Conservation (phyloP, 164 flowering plant genomes). For the Platanus orientalis region DNA sequence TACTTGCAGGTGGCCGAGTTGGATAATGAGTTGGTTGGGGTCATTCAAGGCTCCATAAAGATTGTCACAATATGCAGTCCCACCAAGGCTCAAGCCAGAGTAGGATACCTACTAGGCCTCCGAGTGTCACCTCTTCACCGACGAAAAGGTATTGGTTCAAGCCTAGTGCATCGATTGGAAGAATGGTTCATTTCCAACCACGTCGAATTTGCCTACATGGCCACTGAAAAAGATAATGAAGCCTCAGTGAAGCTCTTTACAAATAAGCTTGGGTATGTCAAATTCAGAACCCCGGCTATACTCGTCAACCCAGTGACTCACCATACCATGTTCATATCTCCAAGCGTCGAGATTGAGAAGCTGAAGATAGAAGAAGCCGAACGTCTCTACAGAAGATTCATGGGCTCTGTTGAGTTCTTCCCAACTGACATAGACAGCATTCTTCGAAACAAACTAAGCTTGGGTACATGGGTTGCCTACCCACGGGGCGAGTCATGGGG, state of each 20-base stretch:
- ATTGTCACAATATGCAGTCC: constrained; percentile 22
- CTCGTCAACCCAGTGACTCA: constrained; percentile 51
- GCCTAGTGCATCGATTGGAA: constrained; percentile 41
- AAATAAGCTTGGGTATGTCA: constrained; percentile 34
- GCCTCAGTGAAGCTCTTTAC: constrained; percentile 60
- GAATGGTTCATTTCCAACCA: constrained; percentile 50
- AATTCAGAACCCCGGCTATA: constrained; percentile 51
- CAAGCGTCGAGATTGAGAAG: constrained; percentile 29
- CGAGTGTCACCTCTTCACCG: constrained; percentile 50
- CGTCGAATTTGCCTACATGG: constrained; percentile 68
- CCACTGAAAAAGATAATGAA: constrained; percentile 61
- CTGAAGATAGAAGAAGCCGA: constrained; percentile 50
- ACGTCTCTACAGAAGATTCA: constrained; percentile 33
- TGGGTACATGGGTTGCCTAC: constrained; percentile 73
- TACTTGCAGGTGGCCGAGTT: constrained; percentile 56
- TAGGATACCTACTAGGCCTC: constrained; percentile 66
- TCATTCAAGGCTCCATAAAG: constrained; percentile 62
- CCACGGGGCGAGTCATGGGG: constrained; percentile 25
- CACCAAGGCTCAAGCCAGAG: constrained; percentile 28
- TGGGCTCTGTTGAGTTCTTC: constrained; percentile 55
- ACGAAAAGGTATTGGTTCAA: constrained; percentile 47
- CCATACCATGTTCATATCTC: constrained; percentile 14
- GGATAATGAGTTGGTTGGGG: constrained; percentile 51
- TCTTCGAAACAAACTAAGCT: constrained; percentile 42
- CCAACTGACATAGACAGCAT: constrained; percentile 50